phyloP scores from a whole-genome alignment of 495 filamentous ascomycete genomes.

The Penicillium samsonianum region DNA sequence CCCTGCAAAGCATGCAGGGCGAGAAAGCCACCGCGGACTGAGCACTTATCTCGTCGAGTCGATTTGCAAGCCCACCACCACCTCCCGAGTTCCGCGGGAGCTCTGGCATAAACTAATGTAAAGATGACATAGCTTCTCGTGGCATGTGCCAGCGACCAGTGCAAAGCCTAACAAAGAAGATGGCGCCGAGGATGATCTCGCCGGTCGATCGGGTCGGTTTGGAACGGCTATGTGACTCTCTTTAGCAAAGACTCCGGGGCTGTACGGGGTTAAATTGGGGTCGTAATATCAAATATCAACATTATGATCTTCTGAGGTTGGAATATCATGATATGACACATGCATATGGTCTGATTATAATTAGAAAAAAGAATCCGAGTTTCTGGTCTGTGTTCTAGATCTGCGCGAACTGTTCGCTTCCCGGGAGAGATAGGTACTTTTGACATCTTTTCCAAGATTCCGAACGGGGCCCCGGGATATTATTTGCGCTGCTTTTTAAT shows the following conservation, averaged over 20 bases:
- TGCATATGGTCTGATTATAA: constrained; percentile 1
- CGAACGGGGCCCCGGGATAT: neutral
- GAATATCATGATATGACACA: neutral
- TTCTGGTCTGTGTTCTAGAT: constrained; percentile 6
- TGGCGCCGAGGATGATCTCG: neutral
- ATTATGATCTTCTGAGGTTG: neutral
- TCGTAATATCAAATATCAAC: neutral
- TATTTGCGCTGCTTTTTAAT: neutral
- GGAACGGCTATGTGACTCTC: neutral
- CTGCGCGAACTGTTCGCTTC: constrained; percentile 3
- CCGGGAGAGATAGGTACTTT: constrained; percentile 7
- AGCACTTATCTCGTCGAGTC: constrained; percentile 31
- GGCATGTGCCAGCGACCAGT: constrained; percentile 32
- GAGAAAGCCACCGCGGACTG: constrained; percentile 20
- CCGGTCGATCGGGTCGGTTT: neutral
- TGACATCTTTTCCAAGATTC: constrained; percentile 2
- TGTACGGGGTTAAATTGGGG: neutral
- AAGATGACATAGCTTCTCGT: constrained; percentile 22
- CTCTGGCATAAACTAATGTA: constrained; percentile 28
- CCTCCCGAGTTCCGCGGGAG: constrained; percentile 16
- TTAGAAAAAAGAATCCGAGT: constrained; percentile 2
- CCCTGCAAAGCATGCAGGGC: constrained; percentile 6
- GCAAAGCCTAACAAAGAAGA: constrained; percentile 10
- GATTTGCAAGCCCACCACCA: constrained; percentile 20
- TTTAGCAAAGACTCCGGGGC: neutral